These are phyloP conservation scores for Megacollybia marginata DNA, from an alignment of 768 basidiomycete species.

Conservation along the genomic window DNA sequence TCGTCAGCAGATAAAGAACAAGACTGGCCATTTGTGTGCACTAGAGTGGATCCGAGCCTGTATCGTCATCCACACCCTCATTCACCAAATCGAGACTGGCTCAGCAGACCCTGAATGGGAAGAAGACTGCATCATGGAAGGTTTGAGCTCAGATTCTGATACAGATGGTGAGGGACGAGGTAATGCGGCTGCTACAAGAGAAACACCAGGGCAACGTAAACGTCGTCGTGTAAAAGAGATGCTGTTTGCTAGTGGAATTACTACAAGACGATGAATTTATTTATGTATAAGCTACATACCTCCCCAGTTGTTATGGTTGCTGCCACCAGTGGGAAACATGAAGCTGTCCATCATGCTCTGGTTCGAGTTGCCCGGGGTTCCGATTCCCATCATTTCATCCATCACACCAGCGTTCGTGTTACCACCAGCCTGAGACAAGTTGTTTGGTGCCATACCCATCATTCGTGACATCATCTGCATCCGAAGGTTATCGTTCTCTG, in stretches of 20 bases:
- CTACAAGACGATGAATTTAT: background rate
- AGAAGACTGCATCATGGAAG: background rate
- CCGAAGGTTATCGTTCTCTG: background rate
- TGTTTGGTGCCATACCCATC: background rate
- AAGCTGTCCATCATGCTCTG: background rate
- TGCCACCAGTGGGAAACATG: background rate
- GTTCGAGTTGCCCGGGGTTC: background rate
- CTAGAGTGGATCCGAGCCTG: slow-evolving; percentile 14
- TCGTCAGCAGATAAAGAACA: slow-evolving; percentile 17
- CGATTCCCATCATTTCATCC: background rate
- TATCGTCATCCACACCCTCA: no score
- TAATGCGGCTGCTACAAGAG: background rate
- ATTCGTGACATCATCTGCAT: background rate
- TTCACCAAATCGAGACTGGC: slow-evolving; percentile 3
- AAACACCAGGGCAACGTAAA: background rate
- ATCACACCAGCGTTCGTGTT: background rate
- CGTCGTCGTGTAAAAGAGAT: background rate
- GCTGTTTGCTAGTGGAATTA: background rate
- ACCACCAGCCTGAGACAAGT: no score
- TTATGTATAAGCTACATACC: no score
- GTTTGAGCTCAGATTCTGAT: background rate
- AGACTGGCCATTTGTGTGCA: slow-evolving; percentile 9
- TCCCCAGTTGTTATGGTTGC: background rate
- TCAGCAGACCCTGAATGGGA: background rate
- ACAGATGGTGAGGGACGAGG: background rate